Evolutionary conservation across 768 basidiomycete species (phyloP), one percentile per base, ranked within the genome.

Genomic region (Trametes elegans): DNA sequence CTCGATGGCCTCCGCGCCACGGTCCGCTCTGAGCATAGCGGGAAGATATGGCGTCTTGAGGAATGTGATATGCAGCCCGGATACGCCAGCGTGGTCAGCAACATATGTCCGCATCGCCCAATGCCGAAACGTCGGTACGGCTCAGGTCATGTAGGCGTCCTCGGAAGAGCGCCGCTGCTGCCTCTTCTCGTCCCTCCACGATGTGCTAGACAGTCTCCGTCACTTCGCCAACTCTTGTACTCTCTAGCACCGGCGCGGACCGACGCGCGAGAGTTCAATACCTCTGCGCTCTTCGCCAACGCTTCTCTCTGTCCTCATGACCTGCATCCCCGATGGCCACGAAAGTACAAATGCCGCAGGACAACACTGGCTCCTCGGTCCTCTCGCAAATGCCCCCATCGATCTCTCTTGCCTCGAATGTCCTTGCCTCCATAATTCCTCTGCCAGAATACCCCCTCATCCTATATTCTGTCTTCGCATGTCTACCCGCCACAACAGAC

Each of bases 381-480:
- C 64, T 73, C 21, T 59, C 68, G 35, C 69, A 68, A 40, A 57
- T 58, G 28, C 66, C 71, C 0, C 66, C 72, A 14, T 41, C 61
- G 16, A 67, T 77, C 54, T 66, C 74, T 5, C 64, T 67, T 21
- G 68, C 70, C 0, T 74, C 79, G 59, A 65, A 68, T 31, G 46
- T 83, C 3, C 75, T 85, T 26, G 73, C 76, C 27, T 80, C 80
- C 19, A 62, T 69, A 31, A 74, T 85, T 50, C 41, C 73, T 40
- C 66, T 85, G 7, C 80, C 81, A 0, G 52, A 65, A 16, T 57
- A 74, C 55, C 64, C 79, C 14, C 67, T 63, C 55, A 73, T 88
- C 55, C 68, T 67, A 19, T 83, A 77, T 60, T 71, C 74, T 29
- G 72, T 76, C 51, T 82, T 79, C 66, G 55, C 67, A 13, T 73